Evolutionary conservation across 2,329 filamentous ascomycete genomes (phyloP), one percentile per base, ranked within the genome.

Genomic region (Xenosphaeropsis pyriputrescens): DNA sequence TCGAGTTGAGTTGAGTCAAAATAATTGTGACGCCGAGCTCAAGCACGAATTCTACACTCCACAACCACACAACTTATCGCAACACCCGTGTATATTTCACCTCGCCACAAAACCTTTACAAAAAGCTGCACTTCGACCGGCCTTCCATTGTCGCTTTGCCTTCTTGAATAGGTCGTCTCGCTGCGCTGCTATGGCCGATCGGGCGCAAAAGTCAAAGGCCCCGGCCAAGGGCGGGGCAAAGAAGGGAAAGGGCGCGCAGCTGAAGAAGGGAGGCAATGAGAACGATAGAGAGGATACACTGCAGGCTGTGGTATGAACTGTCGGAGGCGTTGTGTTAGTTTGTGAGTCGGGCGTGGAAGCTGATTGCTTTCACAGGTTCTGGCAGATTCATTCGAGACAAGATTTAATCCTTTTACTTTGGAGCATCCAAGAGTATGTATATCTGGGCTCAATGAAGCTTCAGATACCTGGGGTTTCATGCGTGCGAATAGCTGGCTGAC

Each of bases 311-410:
- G 54, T 56, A 51, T 45, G 51, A 34, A 6, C 13, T 19, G 8
- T 3, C 8, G 22, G 12, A 26, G 8, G 8, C 29, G 13, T 22
- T 2, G 22, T 35, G 22, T 19, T 18, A 9, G 8, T 35, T 22
- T 15, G 11, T 16, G 15, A 18, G 6, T 26, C 36, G 26, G 12
- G 34, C 43, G 8, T 7, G 30, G 22, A 26, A 26, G 31, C 46
- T 50, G n/a, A 47, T 30, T 31, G 18, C 41, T 40, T 35, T 32
- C 36, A 19, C 52, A 91, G 82, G 70, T 98, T 41, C 75, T 98
- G 46, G 83, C 89, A 47, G 91, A 98, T 65, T 88, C 85, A 1
- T 98, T 93, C 57, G 88, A 96, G 59, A 86, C 85, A 35, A 71
- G 85, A 57, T 98, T 93, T 62, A 75, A 71, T 49, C 91, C 91